These are phyloP conservation scores for Pisolithus orientalis DNA, from an alignment of 768 basidiomycete genomes.

Conservation along the genomic window DNA sequence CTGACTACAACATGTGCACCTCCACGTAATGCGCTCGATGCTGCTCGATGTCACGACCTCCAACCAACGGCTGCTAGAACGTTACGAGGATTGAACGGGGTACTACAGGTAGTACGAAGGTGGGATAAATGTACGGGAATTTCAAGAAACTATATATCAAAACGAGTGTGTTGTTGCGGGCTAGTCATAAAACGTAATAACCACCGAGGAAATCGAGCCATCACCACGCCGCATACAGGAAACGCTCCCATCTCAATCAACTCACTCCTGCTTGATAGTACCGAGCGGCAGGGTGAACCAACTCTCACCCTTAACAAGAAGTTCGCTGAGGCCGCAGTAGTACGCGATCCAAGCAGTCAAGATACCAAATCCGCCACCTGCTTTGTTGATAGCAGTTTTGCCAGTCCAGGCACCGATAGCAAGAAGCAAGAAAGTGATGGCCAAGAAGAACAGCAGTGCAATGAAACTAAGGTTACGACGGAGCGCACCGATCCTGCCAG, in stretches of 20 bases:
- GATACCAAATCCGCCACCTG: slow-evolving; percentile 41
- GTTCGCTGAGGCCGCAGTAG: slow-evolving; percentile 38
- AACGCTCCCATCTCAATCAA: background rate
- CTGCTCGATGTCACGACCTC: no score
- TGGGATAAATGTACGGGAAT: no score
- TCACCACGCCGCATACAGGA: background rate
- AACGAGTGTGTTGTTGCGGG: no score
- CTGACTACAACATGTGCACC: no score
- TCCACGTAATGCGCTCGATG: no score
- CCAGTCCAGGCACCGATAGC: slow-evolving; percentile 33
- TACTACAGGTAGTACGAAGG: no score
- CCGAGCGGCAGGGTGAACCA: slow-evolving; percentile 40
- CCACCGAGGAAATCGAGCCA: background rate
- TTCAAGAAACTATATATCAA: no score
- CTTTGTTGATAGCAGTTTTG: slow-evolving; percentile 21
- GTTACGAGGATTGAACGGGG: no score
- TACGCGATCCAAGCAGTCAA: slow-evolving; percentile 42
- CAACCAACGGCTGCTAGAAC: no score
- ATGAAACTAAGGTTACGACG: slow-evolving; percentile 46
- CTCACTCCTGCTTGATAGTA: slow-evolving; percentile 5
- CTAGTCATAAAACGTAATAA: background rate
- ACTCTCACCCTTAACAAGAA: slow-evolving; percentile 32
- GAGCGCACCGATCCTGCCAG: slow-evolving; percentile 39
- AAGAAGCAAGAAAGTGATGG: slow-evolving; percentile 46
- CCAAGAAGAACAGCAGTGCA: slow-evolving; percentile 47